Conservation (phyloP, 2,329 filamentous ascomycete species). For the Allantophomopsis lycopodina region DNA sequence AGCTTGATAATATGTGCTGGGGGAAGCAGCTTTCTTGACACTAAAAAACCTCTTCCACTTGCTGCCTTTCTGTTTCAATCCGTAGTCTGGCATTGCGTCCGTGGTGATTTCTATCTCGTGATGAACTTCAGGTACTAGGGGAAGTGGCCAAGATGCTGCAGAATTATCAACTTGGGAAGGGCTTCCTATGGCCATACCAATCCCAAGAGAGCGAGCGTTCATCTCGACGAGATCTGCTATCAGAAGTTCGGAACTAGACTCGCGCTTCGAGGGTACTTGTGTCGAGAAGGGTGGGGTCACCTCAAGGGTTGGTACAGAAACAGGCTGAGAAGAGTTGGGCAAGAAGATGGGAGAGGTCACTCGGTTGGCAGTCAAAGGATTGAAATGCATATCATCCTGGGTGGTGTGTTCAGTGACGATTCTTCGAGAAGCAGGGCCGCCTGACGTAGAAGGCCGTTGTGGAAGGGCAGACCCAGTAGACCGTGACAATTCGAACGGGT, state of each 20-base stretch:
- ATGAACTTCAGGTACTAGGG: too few relatives aligned
- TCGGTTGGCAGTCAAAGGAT: conserved; percentile 8
- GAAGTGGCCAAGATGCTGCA: conserved; percentile 8
- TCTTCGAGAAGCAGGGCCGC: background rate
- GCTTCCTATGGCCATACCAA: conserved; percentile 65
- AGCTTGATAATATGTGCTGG: conserved; percentile 14
- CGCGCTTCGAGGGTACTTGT: conserved; percentile 5
- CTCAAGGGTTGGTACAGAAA: conserved; percentile 9
- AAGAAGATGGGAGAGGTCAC: background rate
- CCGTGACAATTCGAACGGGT: conserved; percentile 6
- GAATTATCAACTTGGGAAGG: conserved; percentile 27
- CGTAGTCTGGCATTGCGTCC: background rate
- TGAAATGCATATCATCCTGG: conserved; percentile 17
- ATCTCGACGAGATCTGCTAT: conserved; percentile 3
- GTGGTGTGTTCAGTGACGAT: conserved; percentile 11
- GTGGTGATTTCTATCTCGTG: background rate
- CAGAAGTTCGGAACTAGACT: conserved; percentile 4
- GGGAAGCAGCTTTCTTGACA: conserved; percentile 20
- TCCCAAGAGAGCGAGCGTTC: conserved; percentile 19
- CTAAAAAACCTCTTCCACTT: conserved; percentile 49
- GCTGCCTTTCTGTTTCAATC: conserved; percentile 27
- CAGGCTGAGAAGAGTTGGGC: conserved; percentile 13
- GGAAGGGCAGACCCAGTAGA: background rate
- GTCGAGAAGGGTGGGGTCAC: conserved; percentile 6
- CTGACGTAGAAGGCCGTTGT: background rate